Base-by-base conservation (phyloP, 495 filamentous ascomycete species). In the Tuber melanosporum region DNA sequence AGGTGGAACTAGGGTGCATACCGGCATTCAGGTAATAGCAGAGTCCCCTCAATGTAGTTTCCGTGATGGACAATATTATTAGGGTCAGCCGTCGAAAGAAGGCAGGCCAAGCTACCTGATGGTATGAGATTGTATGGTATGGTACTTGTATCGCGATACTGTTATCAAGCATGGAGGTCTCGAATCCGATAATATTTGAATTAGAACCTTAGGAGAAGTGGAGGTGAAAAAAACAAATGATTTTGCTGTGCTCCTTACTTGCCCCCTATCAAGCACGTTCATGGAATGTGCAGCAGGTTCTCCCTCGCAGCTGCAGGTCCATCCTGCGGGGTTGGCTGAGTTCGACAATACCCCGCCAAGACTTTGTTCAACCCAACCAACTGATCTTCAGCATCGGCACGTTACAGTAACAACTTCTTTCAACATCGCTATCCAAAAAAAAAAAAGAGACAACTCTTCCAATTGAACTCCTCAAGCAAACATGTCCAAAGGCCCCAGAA, bases 401-500 rank as follows among this genome's bases (percentile, higher is more conserved):
- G 36, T 76, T 49, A 32, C 32, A 32, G 32, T 32, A 43, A 70
- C 49, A 36, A 70, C 17, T 52, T n/a, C 71, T 46, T 69, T 32
- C n/a, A 74, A 57, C 57, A 3, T 66, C 57, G 14, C n/a, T 12
- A 17, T 36, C 57, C 57, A 36, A 19, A 66, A 66, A 36, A 32
- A 0, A 66, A 66, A 36, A 17, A 36, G n/a, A 41, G 39, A 41
- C 0, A 41, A 41, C 57, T 17, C 57, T 36, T 32, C 14, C 14
- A 15, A 15, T 66, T 66, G 26, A 36, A 6, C 57, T 1, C 57
- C 57, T 66, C 57, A 66, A 66, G 14, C 26, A 66, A 66, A 66
- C n/a, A 86, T 86, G 85, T 83, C 86, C 80, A 87, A 87, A 57
- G 76, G 79, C 49, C 80, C 85, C 49, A 88, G 86, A 83, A 83